These are phyloP conservation scores for Mycena indigotica DNA, from an alignment of 768 basidiomycete species.

Conservation along the genomic window DNA sequence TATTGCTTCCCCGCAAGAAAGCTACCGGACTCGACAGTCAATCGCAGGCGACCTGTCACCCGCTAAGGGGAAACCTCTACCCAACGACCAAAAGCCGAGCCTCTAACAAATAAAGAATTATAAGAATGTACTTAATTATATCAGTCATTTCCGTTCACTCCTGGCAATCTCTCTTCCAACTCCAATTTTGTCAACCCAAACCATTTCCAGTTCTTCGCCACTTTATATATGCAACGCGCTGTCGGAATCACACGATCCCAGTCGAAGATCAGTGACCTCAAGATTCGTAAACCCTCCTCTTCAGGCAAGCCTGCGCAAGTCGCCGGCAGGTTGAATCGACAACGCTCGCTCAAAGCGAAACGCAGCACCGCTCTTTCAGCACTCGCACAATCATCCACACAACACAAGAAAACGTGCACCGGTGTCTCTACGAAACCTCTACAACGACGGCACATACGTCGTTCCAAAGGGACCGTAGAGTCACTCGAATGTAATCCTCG, in stretches of 20 bases:
- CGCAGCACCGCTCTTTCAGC: background rate
- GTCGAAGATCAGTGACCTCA: background rate
- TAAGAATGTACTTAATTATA: too few species aligned
- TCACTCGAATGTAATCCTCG: background rate
- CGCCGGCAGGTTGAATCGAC: background rate
- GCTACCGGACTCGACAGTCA: background rate
- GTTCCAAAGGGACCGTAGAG: background rate
- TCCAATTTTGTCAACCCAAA: background rate
- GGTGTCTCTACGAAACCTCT: background rate
- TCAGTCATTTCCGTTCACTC: background rate
- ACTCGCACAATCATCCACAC: background rate
- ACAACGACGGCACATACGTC: background rate
- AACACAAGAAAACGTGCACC: background rate
- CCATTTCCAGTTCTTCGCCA: background rate
- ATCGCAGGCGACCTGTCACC: background rate
- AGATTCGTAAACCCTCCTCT: background rate
- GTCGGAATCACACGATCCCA: background rate
- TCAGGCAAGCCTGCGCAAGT: too few species aligned
- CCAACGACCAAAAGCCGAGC: background rate
- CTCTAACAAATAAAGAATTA: background rate
- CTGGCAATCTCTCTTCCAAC: background rate
- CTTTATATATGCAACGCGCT: background rate
- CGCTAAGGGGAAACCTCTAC: background rate
- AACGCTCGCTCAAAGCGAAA: background rate
- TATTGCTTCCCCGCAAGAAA: background rate